Base-by-base conservation (phyloP, 768 basidiomycete genomes). In the Cubamyces sp. region DNA sequence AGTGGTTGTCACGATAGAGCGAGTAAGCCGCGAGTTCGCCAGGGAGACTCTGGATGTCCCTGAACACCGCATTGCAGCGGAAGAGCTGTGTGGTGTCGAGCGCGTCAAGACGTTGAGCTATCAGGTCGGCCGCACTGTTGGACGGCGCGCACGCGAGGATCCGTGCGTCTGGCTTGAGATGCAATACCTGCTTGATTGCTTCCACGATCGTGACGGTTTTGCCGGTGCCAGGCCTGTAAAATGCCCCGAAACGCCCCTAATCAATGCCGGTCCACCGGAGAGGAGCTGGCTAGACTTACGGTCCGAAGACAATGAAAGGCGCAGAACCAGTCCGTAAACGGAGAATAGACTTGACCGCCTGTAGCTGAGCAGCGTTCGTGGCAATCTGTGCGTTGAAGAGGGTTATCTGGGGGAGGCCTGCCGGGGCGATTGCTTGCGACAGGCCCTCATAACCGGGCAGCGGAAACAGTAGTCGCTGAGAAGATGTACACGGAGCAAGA, bases 201-300 rank as follows among this genome's bases (percentile, higher is more conserved):
- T 90, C 87, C 2, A 87, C 82, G 1, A 85, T 75, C 0, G 86
- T 88, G 23, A 87, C 79, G 0, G 87, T 88, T 70, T 90, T 90
- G 0, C 87, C 87, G 0, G 87, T 88, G 0, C 79, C 79, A 0
- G 79, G 79, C 1, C 79, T 80, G 50, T 9, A 39, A 7, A 18
- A n/a, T n/a, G n/a, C n/a, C n/a, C n/a, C n/a, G n/a, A n/a, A n/a
- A n/a, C n/a, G n/a, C 19, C 18, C 41, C 16, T 15, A 14, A 19
- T 37, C 26, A 39, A 39, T 18, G 1, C 21, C 37, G 9, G 3
- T 9, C 51, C 11, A 23, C 19, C 9, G 42, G 58, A 42, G 42
- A 43, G 19, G 1, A 4, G 19, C 8, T 21, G 3, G 23, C 23
- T 9, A 14, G 3, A 80, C 85, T 66, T 69, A 87, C 86, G 87